These are phyloP conservation scores for Tuber indicum DNA, from an alignment of 495 filamentous ascomycete genomes.

Conservation along the genomic window DNA sequence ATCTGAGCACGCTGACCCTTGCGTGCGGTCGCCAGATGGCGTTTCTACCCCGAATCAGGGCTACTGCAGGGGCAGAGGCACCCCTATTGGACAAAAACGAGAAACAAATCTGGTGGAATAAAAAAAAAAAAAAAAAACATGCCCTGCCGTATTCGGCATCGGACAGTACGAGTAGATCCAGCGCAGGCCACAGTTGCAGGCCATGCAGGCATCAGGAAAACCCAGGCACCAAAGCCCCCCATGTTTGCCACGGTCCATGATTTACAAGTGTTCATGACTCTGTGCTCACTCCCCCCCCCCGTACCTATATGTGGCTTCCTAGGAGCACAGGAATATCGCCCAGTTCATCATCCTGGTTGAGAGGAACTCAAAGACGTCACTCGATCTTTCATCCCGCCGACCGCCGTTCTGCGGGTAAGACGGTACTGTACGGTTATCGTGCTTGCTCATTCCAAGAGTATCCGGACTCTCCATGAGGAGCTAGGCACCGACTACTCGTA, in stretches of 20 bases:
- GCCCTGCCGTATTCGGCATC: neutral
- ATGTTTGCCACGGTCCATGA: neutral
- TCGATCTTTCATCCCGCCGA: neutral
- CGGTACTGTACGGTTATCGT: neutral
- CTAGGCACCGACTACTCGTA: neutral
- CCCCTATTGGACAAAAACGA: neutral
- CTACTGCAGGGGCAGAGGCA: neutral
- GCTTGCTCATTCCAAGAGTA: neutral
- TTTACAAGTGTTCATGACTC: neutral
- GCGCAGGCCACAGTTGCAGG: neutral
- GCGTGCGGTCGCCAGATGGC: neutral
- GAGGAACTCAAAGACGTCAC: constrained; percentile 2
- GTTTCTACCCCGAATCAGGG: neutral
- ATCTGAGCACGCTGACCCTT: neutral
- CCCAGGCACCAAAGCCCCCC: neutral
- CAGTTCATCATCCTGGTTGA: neutral
- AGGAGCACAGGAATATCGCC: neutral
- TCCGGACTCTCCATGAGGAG: neutral
- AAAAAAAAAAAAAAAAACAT: neutral
- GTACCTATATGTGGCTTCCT: neutral
- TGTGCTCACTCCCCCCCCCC: neutral
- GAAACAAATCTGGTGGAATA: neutral
- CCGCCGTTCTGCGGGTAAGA: neutral
- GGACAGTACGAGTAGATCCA: neutral
- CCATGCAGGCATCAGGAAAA: neutral